Evolutionary conservation across 306 rosid genomes (phyloP), one percentile per base, ranked within the genome.

Genomic region (Elaeagnus macrophylla): DNA sequence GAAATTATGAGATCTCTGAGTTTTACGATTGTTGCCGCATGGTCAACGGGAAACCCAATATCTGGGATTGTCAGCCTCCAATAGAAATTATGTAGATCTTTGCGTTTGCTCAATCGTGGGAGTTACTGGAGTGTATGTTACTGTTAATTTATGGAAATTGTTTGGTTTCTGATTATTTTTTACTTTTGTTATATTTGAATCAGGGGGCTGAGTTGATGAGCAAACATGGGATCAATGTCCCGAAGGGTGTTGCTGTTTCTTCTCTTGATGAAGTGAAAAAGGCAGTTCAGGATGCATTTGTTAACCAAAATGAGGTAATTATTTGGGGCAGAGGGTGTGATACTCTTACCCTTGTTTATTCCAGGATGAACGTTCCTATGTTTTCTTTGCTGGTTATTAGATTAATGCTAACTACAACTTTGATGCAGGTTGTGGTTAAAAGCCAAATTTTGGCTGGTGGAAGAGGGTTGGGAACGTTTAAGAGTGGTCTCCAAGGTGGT

Each of bases 171-270:
- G 56, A 43, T 4, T 56, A 6, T 38, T 58, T 44, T 42, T 19
- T 36, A 9, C 7, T 36, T 42, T 40, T 12, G 6, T 25, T 54
- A 62, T 59, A 50, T 15, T 66, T 61, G 56, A 73, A 65, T 67
- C 68, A 91, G 96, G 99, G 96, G 32, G 82, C 99, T n/a, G 93
- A 82, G 57, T 65, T 91, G 80, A 91, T 91, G 99, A 53, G 83
- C 77, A 87, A 87, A 66, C 77, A 80, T 56, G 99, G 96, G 39
- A 67, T 82, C 71, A 84, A 87, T 68, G 95, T 91, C 53, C 83
- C 83, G 0, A 73, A 66, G 64, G 86, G 86, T 62, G 48, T 56
- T 5, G 86, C 76, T 3, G 75, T 54, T 37, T 69, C 68, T 18
- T 70, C 77, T 18, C 20, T 74, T 13, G 76, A 77, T 54, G 78